Evolutionary conservation across 371 early-diverging fungal genomes (phyloP).

Genomic region (Apophysomyces ossiformis): DNA sequence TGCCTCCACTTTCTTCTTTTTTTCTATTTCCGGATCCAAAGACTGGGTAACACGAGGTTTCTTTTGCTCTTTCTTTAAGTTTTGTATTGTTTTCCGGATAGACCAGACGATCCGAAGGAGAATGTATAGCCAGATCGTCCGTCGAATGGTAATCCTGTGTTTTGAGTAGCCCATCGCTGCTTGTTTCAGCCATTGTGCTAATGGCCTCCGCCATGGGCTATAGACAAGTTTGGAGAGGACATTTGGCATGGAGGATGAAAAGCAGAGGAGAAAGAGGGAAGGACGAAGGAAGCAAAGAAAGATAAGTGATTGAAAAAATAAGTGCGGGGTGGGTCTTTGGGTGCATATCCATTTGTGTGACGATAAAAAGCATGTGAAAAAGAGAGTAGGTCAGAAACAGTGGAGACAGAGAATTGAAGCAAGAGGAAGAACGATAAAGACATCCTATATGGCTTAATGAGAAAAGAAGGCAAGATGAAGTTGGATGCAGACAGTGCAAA

Average conservation of each 20-base stretch:
- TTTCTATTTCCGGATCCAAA: neutral
- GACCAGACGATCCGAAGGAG: conserved; percentile 47
- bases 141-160: conserved; percentile 47
- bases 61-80: conserved; percentile 29
- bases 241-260: conserved; percentile 30
- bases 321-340: conserved; percentile 7
- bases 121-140: conserved; percentile 45
- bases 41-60: conserved; percentile 16
- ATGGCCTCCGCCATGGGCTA: conserved; percentile 25
- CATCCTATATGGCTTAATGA: no score
- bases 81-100: conserved; percentile 26
- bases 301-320: conserved; percentile 9
- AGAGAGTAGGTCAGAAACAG: neutral
- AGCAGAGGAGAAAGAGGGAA: neutral
- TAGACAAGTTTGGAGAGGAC: conserved; percentile 38
- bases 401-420: no score
- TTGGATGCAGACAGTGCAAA: no score
- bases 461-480: no score
- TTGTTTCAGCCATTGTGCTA: conserved; percentile 30
- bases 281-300: neutral
- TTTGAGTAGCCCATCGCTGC: conserved; percentile 37
- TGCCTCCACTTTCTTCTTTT: neutral
- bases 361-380: conserved; percentile 10
- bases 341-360: neutral
- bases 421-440: no score